A percentile compares a stretch with the other conserved stretches of the same genome.
phyloP scores from a whole-genome alignment of 768 basidiomycete species.

The Tylopilus intermedius region DNA sequence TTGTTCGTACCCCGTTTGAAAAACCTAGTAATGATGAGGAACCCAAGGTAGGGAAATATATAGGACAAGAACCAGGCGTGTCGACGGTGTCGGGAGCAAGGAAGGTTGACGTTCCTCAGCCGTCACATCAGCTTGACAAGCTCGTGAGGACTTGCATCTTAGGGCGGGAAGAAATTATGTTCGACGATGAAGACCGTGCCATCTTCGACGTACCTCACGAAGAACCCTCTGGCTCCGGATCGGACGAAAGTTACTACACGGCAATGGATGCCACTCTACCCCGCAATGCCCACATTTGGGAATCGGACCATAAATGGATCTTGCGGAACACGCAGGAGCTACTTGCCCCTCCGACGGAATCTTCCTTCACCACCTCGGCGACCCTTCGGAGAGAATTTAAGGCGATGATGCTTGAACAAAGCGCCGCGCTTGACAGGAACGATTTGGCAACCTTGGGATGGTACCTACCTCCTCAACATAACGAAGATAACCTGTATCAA shows the following conservation, averaged over 20 bases:
- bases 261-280: not conserved
- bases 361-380: slow-evolving; percentile 48
- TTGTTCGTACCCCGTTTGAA: slow-evolving; percentile 35
- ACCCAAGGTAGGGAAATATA: slow-evolving; percentile 32
- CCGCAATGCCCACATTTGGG: slow-evolving; percentile 40
- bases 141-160: slow-evolving; percentile 40
- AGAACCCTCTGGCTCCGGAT: not conserved
- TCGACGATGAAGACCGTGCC: slow-evolving; percentile 46
- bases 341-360: slow-evolving; percentile 58
- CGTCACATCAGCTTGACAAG: slow-evolving; percentile 47
- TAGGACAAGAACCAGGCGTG: slow-evolving; percentile 42
- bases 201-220: slow-evolving; percentile 35
- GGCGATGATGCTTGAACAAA: slow-evolving; percentile 58
- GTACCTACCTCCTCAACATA: slow-evolving; percentile 64
- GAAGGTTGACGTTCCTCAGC: slow-evolving; percentile 51
- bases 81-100: slow-evolving; percentile 6
- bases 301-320: slow-evolving; percentile 51
- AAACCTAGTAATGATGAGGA: not conserved
- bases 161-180: slow-evolving; percentile 40
- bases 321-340: slow-evolving; percentile 38
- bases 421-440: slow-evolving; percentile 39
- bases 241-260: not conserved
- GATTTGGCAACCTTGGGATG: slow-evolving; percentile 52
- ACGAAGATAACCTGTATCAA: slow-evolving; percentile 64
- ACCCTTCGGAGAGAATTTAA: slow-evolving; percentile 60